Base-by-base conservation (phyloP, 441 rosid genomes). In the Heliophila coronopifolia region DNA sequence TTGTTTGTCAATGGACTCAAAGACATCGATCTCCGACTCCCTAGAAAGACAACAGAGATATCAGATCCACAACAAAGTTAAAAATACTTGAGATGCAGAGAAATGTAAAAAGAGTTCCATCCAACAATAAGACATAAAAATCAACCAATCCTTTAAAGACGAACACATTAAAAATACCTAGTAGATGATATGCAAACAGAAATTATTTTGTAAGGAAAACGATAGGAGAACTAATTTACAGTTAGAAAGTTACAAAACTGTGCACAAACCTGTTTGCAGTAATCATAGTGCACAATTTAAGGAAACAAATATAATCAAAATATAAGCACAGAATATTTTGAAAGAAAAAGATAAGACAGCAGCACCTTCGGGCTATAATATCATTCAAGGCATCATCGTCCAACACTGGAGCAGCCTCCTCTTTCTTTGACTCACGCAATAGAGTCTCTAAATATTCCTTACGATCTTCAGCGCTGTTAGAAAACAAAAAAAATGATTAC, bases 381-480 rank as follows among this genome's bases (percentile, higher is more conserved):
- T 89, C 81, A 71, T 89, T 89, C 58, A 89, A 62, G 66, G 75
- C 73, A 69, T 89, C 97, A 68, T 86, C 97, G 50, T 74, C 91
- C 56, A 89, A 75, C 15, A 86, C 97, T 39, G 94, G 97, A 30
- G 89, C 67, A 67, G 67, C 89, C 71, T 89, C 97, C 77, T 89
- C 97, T 74, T 86, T 89, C 79, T 89, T 89, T 53, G 78, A 76
- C 70, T 89, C 97, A 23, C 97, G 78, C 59, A 89, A 65, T 22
- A 89, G 86, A 36, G 97, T 52, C 66, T 89, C 95, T 71, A 89
- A 69, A 70, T 89, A 89, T 61, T 89, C 97, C 70, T 89, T 74
- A 53, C 97, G 90, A 73, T 89, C 97, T 73, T 83, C 97, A 2
- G 97, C 95, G 70, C 97, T 89, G 83, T 61, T 35, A 47, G 66